Evolutionary conservation across 163 green algal species (phyloP).

Genomic region (Volvox carteri): DNA sequence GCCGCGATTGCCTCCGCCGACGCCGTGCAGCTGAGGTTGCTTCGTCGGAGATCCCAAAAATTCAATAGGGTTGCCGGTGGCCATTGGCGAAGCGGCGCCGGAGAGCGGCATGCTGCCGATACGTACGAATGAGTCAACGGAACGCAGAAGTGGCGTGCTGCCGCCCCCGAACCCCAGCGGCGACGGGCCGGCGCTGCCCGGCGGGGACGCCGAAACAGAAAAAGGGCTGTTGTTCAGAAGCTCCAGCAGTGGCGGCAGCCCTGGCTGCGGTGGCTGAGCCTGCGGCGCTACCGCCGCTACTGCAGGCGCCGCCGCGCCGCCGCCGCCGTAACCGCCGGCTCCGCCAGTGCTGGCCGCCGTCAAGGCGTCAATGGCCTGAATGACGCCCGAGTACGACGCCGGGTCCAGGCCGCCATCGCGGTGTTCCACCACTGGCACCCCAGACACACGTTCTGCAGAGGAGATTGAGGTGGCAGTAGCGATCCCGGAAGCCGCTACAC

Average conservation of each 20-base stretch:
- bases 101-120: slow-evolving; percentile 47
- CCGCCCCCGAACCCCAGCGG: background rate
- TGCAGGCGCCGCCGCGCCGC: background rate
- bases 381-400: background rate
- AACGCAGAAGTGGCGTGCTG: slow-evolving; percentile 15
- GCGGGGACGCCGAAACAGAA: background rate
- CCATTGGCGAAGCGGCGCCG: background rate
- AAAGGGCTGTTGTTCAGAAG: background rate
- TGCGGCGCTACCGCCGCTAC: background rate
- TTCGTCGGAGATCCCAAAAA: slow-evolving; percentile 5
- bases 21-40: background rate
- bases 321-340: background rate
- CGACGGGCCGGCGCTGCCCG: slow-evolving; percentile 10
- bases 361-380: background rate
- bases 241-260: background rate
- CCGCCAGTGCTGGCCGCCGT: background rate
- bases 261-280: background rate
- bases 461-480: background rate
- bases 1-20: background rate
- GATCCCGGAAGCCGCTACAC: background rate
- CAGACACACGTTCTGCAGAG: background rate
- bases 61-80: background rate
- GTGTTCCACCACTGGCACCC: slow-evolving; percentile 1
- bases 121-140: slow-evolving; percentile 30
- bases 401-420: background rate